Base-by-base conservation (phyloP, 495 filamentous ascomycete species). In the Rhizodiscina lignyota region DNA sequence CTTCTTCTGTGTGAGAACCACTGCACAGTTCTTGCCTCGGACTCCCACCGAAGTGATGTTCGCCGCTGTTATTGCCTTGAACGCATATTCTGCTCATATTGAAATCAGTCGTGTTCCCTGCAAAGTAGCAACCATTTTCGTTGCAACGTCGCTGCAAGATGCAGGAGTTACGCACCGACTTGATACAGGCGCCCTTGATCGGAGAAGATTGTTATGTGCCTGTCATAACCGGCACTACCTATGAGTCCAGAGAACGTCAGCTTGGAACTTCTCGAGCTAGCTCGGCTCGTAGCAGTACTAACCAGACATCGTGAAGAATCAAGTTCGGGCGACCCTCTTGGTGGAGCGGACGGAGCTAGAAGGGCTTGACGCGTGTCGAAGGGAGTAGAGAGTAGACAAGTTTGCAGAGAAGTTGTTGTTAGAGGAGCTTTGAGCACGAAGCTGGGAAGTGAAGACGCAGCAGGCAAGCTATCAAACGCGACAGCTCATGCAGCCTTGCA, bases 161-260 rank as follows among this genome's bases (percentile, higher is more conserved):
- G 32, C 21, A 18, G 30, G n/a, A 34, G 37, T 11, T 39, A 79
- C 86, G 48, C 69, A 97, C 91, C 89, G 55, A 97, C 89, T 93
- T 97, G 89, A 61, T 94, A 97, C 58, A 97, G 64, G 60, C 89
- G 72, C 51, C 89, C 89, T 57, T 93, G 83, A 58, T 97, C 89
- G 27, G 91, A 96, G 70, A 97, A 97, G 73, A 97, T 96, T 50
- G 89, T 97, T 49, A 97, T 96, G 58, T 97, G 89, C 67, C 89
- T 72, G 60, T 97, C 89, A 64, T 86, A 94, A 43, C 82, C 85
- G 54, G 87, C 84, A 67, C 81, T 91, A 64, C 83, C 86, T 94
- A 52, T 56, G 37, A 23, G 35, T 34, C 39, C 15, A 32, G 29
- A 40, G 27, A 37, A 39, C 35, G 38, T 51, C 33, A 49, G 45